Conservation (phyloP, 139 green algal genomes). For the Chlamydomonas sp. region DNA sequence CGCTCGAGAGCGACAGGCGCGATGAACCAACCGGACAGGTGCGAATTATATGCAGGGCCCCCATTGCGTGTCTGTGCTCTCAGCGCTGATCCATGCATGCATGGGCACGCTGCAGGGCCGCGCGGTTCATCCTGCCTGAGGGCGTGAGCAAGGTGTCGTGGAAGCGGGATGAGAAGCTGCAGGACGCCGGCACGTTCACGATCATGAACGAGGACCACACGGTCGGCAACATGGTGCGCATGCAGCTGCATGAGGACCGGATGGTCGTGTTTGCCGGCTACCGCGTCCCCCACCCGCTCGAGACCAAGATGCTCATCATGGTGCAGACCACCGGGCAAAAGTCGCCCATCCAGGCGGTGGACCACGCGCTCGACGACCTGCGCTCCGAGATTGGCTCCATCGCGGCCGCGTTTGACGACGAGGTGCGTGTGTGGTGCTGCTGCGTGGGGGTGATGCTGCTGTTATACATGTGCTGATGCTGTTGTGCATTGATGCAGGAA, state of each 20-base stretch:
- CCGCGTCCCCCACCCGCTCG: slow-evolving; percentile 86
- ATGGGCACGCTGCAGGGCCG: slow-evolving; percentile 1
- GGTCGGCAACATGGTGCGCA: slow-evolving; percentile 82
- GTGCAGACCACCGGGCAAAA: slow-evolving; percentile 63
- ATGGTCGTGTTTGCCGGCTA: slow-evolving; percentile 89
- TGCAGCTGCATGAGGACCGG: slow-evolving; percentile 56
- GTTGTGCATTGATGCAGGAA: too few relatives aligned
- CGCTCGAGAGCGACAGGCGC: too few relatives aligned
- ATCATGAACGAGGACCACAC: slow-evolving; percentile 92
- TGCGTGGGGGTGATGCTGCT: too few relatives aligned
- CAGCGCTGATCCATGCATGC: not conserved
- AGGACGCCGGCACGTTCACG: slow-evolving; percentile 77
- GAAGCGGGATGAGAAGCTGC: slow-evolving; percentile 76
- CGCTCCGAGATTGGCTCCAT: slow-evolving; percentile 35
- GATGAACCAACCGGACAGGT: slow-evolving; percentile 15
- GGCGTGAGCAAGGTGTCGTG: slow-evolving; percentile 70
- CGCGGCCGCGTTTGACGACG: slow-evolving; percentile 25
- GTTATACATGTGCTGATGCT: too few relatives aligned
- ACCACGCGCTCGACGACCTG: slow-evolving; percentile 47
- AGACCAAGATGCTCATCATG: slow-evolving; percentile 78
- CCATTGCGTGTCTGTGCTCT: too few relatives aligned
- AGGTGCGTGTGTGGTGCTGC: too few relatives aligned
- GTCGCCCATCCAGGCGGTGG: slow-evolving; percentile 36
- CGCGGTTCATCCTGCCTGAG: slow-evolving; percentile 81
- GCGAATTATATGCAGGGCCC: too few relatives aligned